Conservation (phyloP, 2,329 filamentous ascomycete species). For the Pseudogymnoascus sp. region DNA sequence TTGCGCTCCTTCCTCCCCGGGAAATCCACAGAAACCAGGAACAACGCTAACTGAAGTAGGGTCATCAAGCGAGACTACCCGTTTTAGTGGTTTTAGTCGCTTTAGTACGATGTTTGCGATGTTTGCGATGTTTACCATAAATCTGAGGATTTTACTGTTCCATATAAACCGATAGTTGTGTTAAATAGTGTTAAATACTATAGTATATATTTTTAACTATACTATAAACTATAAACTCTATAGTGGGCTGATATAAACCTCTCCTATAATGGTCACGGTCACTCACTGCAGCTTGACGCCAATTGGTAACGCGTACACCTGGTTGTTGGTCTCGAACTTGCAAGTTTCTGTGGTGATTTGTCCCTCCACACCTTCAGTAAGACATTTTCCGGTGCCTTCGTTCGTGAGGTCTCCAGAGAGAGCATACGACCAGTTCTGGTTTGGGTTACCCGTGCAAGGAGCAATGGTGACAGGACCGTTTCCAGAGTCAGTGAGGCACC, state of each 20-base stretch:
- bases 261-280: neutral
- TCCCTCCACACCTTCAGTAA: slow-evolving; percentile 31
- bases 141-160: neutral
- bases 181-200: neutral
- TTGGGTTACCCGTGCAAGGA: slow-evolving; percentile 18
- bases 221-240: neutral
- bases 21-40: neutral
- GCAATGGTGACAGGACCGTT: slow-evolving; percentile 29
- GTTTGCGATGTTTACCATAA: too few species aligned
- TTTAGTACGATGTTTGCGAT: too few species aligned
- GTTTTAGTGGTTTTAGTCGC: neutral
- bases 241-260: neutral
- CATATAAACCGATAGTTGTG: neutral
- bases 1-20: neutral
- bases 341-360: slow-evolving; percentile 27
- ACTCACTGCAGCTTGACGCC: slow-evolving; percentile 22
- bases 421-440: slow-evolving; percentile 36
- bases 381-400: slow-evolving; percentile 27
- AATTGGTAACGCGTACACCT: slow-evolving; percentile 40
- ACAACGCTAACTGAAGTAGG: neutral
- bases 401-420: slow-evolving; percentile 38
- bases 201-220: neutral
- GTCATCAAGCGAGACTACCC: neutral
- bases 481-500: neutral
- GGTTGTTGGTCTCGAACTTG: slow-evolving; percentile 33